Conservation (phyloP, 2,329 filamentous ascomycete genomes). For the Xylaria sp. region DNA sequence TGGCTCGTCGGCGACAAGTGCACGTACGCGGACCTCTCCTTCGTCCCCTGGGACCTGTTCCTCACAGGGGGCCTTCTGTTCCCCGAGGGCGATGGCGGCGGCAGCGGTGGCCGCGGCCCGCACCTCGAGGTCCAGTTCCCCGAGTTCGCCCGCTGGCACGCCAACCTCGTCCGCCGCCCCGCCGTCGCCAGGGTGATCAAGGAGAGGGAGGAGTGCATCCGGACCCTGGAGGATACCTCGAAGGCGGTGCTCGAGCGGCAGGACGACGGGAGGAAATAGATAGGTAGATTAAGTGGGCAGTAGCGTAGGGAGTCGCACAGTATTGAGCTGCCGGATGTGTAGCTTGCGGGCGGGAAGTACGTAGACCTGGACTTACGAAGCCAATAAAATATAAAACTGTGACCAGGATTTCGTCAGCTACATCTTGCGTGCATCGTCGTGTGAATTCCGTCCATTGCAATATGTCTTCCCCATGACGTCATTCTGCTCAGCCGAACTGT, state of each 20-base stretch:
- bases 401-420: too few species aligned
- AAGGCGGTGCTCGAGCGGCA: constrained; percentile 8
- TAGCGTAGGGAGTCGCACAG: too few species aligned
- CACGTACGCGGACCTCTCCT: constrained; percentile 29
- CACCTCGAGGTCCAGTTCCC: constrained; percentile 18
- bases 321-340: too few species aligned
- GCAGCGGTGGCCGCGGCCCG: too few species aligned
- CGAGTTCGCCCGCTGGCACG: constrained; percentile 18
- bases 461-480: too few species aligned
- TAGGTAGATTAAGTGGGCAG: too few species aligned
- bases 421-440: too few species aligned
- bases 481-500: too few species aligned
- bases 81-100: constrained; percentile 1
- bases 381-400: too few species aligned
- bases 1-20: constrained; percentile 30
- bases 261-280: constrained; percentile 10
- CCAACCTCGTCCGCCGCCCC: constrained; percentile 7
- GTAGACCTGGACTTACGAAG: too few species aligned
- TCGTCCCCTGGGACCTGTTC: constrained; percentile 20
- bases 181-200: constrained; percentile 20
- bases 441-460: too few species aligned
- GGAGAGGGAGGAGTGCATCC: constrained; percentile 20
- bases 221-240: constrained; percentile 19
- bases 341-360: too few species aligned
- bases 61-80: constrained; percentile 14